Percentiles rank a stretch among this genome's conserved stretches.
Conservation (phyloP, 441 rosid genomes). For the Gossypium lobatum region DNA sequence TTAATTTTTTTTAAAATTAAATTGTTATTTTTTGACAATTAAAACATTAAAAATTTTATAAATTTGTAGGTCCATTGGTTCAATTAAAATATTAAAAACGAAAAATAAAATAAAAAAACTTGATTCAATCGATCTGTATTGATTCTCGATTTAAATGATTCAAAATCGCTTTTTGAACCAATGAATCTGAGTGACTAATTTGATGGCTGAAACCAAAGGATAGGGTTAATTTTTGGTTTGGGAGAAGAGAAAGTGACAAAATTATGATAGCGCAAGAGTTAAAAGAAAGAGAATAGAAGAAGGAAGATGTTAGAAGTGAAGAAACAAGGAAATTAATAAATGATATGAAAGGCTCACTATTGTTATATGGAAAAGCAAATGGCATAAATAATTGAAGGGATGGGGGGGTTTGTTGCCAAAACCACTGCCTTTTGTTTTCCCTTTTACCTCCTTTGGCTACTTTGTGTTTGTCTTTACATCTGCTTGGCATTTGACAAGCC, state of each 20-base stretch:
- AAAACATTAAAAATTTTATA: no score
- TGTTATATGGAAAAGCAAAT: background rate
- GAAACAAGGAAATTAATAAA: background rate
- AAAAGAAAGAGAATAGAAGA: background rate
- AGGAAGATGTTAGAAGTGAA: background rate
- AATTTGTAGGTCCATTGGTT: no score
- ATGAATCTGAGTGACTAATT: background rate
- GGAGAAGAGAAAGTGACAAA: background rate
- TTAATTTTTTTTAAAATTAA: no score
- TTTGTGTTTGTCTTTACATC: background rate
- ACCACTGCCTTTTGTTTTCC: background rate
- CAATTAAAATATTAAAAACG: no score
- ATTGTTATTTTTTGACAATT: no score
- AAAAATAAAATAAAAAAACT: no score
- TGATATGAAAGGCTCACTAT: background rate
- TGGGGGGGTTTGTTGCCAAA: background rate
- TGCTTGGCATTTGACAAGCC: background rate
- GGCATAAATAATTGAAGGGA: background rate
- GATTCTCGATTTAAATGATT: no score
- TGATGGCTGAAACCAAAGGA: no score
- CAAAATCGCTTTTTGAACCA: no score
- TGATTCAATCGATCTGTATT: no score
- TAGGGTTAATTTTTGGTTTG: background rate
- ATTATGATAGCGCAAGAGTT: no score
- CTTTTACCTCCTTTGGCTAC: background rate